Evolutionary conservation across 2,329 filamentous ascomycete species (phyloP).

Genomic region (Lachnellula willkommii): DNA sequence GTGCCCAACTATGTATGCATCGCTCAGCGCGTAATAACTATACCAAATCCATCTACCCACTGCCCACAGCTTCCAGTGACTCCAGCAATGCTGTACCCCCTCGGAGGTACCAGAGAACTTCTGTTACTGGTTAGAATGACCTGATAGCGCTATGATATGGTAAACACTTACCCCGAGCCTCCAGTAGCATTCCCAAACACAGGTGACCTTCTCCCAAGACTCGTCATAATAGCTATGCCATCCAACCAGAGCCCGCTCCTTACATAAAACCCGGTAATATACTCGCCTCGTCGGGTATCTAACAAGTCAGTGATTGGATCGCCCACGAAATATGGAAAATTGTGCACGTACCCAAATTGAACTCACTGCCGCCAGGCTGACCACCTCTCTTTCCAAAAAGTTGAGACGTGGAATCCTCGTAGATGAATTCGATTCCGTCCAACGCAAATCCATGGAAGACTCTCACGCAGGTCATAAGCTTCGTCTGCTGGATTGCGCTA

Average conservation of each 20-base stretch:
- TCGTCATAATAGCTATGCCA: constrained; percentile 85
- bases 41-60: constrained; percentile 81
- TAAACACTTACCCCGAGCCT: constrained; percentile 68
- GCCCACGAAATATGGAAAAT: background rate
- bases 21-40: constrained; percentile 68
- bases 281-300: constrained; percentile 83
- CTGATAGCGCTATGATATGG: background rate
- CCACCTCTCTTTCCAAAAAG: constrained; percentile 79
- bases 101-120: constrained; percentile 80
- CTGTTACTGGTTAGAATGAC: constrained; percentile 43
- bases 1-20: background rate
- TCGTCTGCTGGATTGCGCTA: constrained; percentile 60
- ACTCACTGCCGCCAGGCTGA: constrained; percentile 63
- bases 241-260: constrained; percentile 80
- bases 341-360: constrained; percentile 63
- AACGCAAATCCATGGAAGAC: constrained; percentile 73
- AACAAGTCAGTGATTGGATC: constrained; percentile 3
- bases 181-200: constrained; percentile 77
- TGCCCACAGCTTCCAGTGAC: constrained; percentile 73
- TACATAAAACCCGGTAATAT: constrained; percentile 79
- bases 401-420: constrained; percentile 79
- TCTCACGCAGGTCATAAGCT: constrained; percentile 68
- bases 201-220: constrained; percentile 75
- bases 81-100: constrained; percentile 83
- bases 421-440: constrained; percentile 87